These are phyloP conservation scores for Leersia perrieri DNA, from an alignment of 176 grass and related monocot genomes.

Conservation along the genomic window DNA sequence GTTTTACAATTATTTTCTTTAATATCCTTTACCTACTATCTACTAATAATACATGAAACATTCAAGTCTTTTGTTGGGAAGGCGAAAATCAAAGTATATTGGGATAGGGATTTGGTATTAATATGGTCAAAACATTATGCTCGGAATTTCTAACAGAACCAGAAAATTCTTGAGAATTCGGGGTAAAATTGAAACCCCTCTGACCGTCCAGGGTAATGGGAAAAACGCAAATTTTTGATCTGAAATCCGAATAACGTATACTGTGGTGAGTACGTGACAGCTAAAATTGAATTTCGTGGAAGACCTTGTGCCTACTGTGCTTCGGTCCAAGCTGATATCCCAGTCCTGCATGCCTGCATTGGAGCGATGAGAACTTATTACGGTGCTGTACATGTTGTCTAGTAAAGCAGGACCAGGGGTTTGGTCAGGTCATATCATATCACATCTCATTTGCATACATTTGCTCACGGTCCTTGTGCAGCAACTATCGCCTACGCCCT, in stretches of 20 bases:
- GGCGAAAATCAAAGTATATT: no score
- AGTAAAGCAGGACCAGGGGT: constrained; percentile 9
- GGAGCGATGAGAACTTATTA: constrained; percentile 7
- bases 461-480: background rate
- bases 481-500: background rate
- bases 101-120: no score
- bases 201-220: no score
- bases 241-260: background rate
- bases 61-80: no score
- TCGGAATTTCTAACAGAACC: no score
- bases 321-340: background rate
- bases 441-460: background rate
- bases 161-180: no score
- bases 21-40: no score
- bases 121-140: no score
- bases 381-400: background rate
- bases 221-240: background rate
- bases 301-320: background rate
- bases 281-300: background rate
- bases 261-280: background rate
- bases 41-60: no score
- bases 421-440: constrained; percentile 19
- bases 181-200: no score
- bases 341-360: background rate
- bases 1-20: no score